These are phyloP conservation scores for Lachancea lanzarotensis DNA, from an alignment of 805 yeast genomes.

Conservation along the genomic window DNA sequence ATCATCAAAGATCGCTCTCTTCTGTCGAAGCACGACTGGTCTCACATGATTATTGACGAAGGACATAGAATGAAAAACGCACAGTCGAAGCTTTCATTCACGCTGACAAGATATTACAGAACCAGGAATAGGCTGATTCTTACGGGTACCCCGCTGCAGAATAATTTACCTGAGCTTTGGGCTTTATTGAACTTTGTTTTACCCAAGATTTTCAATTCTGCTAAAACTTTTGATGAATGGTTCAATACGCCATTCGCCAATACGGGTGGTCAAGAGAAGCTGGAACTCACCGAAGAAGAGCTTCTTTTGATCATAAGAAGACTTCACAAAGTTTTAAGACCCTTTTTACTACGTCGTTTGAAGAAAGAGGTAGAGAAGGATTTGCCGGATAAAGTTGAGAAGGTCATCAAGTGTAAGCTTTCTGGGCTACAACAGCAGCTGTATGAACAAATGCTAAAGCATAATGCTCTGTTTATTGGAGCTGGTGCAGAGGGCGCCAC, in stretches of 20 bases:
- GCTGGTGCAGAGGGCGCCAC: constrained; percentile 50
- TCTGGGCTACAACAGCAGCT: constrained; percentile 64
- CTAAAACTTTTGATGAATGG: constrained; percentile 84
- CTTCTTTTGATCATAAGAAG: constrained; percentile 73
- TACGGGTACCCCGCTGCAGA: constrained; percentile 85
- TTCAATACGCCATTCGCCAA: constrained; percentile 84
- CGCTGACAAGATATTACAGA: constrained; percentile 64
- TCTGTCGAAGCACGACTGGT: constrained; percentile 63
- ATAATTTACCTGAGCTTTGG: constrained; percentile 81
- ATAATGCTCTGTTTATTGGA: constrained; percentile 62
- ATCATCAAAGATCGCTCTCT: constrained; percentile 71
- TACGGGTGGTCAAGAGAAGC: constrained; percentile 74
- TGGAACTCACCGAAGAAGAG: constrained; percentile 82
- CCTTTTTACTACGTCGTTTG: constrained; percentile 74
- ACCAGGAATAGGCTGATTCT: constrained; percentile 73
- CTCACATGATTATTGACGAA: constrained; percentile 86
- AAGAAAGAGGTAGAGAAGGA: constrained; percentile 85
- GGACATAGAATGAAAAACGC: constrained; percentile 87
- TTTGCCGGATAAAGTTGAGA: constrained; percentile 77
- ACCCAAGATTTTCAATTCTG: constrained; percentile 81
- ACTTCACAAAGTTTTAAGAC: constrained; percentile 80
- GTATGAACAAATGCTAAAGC: constrained; percentile 73
- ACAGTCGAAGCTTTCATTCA: constrained; percentile 62
- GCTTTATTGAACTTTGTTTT: constrained; percentile 74
- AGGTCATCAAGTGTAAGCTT: constrained; percentile 71